Evolutionary conservation across 2,329 filamentous ascomycete species (phyloP).

Genomic region (Zopfia rhizophila): DNA sequence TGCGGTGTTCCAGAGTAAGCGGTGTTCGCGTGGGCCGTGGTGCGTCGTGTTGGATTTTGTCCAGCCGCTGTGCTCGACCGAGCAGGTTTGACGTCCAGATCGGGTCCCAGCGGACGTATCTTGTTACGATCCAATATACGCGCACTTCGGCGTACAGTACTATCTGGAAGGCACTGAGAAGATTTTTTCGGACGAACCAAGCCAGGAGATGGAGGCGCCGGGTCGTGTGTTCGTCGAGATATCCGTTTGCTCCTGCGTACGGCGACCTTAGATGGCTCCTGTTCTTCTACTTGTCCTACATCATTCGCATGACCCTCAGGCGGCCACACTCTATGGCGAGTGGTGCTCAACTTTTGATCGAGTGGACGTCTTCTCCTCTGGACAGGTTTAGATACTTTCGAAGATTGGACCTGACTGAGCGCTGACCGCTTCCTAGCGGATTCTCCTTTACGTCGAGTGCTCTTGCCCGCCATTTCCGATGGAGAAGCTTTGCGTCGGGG

Average conservation of each 20-base stretch:
- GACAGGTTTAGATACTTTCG: constrained; percentile 11
- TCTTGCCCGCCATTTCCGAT: constrained; percentile 1
- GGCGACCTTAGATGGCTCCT: constrained; percentile 9
- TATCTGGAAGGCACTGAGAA: neutral
- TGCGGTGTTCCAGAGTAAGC: constrained; percentile 7
- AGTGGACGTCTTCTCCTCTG: constrained; percentile 10
- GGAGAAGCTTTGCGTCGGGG: constrained; percentile 5
- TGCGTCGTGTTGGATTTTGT: constrained; percentile 7
- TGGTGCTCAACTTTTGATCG: constrained; percentile 9
- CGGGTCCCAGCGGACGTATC: constrained; percentile 1
- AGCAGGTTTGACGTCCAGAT: constrained; percentile 4
- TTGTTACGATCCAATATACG: constrained; percentile 10
- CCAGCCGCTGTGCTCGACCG: constrained; percentile 5
- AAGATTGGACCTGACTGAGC: constrained; percentile 11
- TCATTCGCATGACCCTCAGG: no score
- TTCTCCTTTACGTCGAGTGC: constrained; percentile 2
- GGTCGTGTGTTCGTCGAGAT: constrained; percentile 7
- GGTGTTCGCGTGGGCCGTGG: constrained; percentile 4
- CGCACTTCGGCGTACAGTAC: constrained; percentile 7
- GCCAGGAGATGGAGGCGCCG: constrained; percentile 3
- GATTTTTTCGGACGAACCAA: no score
- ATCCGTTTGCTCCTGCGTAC: constrained; percentile 8
- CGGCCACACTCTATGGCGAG: constrained; percentile 2
- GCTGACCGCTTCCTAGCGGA: constrained; percentile 7
- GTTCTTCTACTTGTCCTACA: constrained; percentile 9